Evolutionary conservation across 257 asterid genomes (phyloP).

Genomic region (Hygrophila difformis): DNA sequence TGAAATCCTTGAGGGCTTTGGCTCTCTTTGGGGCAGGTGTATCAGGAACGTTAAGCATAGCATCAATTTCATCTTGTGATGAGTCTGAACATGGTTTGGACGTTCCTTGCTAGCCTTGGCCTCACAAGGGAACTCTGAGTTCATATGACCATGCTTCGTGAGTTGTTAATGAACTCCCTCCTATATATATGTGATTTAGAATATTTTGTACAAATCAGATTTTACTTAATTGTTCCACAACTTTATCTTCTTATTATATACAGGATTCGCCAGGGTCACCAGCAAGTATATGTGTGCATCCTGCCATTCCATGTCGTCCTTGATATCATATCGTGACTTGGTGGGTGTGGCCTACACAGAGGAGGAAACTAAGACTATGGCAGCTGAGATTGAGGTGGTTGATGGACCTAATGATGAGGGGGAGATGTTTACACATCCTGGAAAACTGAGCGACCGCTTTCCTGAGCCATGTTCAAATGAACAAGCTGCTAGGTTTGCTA

Average conservation of each 20-base stretch:
- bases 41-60: slow-evolving; percentile 33
- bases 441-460: slow-evolving; percentile 70
- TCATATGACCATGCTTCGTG: slow-evolving; percentile 54
- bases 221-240: too few species aligned
- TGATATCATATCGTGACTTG: slow-evolving; percentile 63
- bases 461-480: slow-evolving; percentile 72
- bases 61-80: slow-evolving; percentile 36
- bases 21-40: slow-evolving; percentile 39
- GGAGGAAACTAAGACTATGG: slow-evolving; percentile 80
- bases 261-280: background rate
- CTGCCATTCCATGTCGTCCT: slow-evolving; percentile 71
- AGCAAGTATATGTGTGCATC: slow-evolving; percentile 22
- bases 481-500: slow-evolving; percentile 76
- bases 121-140: slow-evolving; percentile 45
- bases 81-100: slow-evolving; percentile 50
- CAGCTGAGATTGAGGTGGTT: slow-evolving; percentile 74
- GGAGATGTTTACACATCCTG: slow-evolving; percentile 79
- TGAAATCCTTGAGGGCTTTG: slow-evolving; percentile 30
- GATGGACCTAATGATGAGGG: slow-evolving; percentile 86
- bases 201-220: too few species aligned
- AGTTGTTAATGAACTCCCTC: slow-evolving; percentile 15
- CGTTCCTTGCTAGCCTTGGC: slow-evolving; percentile 45
- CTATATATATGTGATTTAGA: too few species aligned
- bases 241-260: too few species aligned
- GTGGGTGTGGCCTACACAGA: slow-evolving; percentile 84